Evolutionary conservation across 139 green algal genomes (phyloP).

Genomic region (Diplosphaera chodatii): DNA sequence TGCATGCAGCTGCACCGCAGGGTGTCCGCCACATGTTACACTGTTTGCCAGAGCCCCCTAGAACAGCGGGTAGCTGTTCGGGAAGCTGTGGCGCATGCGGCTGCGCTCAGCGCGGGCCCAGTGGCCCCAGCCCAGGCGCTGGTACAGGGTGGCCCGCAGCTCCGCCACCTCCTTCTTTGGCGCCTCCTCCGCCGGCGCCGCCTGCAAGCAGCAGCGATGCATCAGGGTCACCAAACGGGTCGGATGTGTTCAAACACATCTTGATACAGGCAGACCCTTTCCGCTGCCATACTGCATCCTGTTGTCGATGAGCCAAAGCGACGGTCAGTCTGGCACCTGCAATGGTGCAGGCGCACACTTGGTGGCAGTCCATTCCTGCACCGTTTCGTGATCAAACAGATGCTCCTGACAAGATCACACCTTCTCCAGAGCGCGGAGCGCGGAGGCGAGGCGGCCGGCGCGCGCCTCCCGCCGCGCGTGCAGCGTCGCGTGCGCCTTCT

Average conservation of each 20-base stretch:
- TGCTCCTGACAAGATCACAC: not conserved
- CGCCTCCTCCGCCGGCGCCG: constrained; percentile 31
- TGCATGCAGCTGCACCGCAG: too few species aligned
- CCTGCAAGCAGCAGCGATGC: constrained; percentile 34
- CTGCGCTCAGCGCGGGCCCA: constrained; percentile 37
- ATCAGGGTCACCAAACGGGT: not conserved
- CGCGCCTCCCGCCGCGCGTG: constrained; percentile 48
- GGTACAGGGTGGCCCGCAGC: constrained; percentile 26
- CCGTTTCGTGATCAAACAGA: too few species aligned
- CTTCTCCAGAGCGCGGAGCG: constrained; percentile 15
- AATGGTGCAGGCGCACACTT: not conserved
- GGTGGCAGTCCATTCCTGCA: not conserved
- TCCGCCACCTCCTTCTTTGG: constrained; percentile 28
- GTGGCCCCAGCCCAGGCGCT: constrained; percentile 53
- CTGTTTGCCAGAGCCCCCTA: too few species aligned
- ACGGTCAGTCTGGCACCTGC: too few species aligned
- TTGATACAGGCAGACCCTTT: not conserved
- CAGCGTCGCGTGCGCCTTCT: constrained; percentile 47
- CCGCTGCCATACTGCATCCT: too few species aligned
- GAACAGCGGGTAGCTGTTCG: constrained; percentile 36
- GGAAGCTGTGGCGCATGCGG: constrained; percentile 35
- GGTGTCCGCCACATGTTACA: too few species aligned
- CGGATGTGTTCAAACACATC: not conserved
- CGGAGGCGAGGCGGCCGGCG: constrained; percentile 24
- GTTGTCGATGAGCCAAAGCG: too few species aligned